Evolutionary conservation across 2,329 filamentous ascomycete species (phyloP).

Genomic region (Penicillium thymicola): DNA sequence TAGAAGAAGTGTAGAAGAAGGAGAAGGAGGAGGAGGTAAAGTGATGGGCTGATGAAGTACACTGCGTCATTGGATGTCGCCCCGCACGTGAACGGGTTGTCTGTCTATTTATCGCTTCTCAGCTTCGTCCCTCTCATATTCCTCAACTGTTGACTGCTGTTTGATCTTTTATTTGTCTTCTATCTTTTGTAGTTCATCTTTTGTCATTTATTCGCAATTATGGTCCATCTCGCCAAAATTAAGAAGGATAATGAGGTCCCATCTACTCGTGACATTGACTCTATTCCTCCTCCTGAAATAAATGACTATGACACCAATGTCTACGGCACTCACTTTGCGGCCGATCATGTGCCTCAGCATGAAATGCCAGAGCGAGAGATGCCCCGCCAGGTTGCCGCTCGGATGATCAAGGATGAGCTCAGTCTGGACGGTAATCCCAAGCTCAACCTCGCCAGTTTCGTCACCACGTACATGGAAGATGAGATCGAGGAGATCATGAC

Average conservation of each 20-base stretch:
- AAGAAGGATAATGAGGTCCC: conserved; percentile 39
- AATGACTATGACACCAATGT: conserved; percentile 68
- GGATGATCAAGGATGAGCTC: conserved; percentile 93
- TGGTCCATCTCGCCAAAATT: conserved; percentile 44
- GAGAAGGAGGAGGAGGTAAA: too few relatives aligned
- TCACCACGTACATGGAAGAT: conserved; percentile 96
- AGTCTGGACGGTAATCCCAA: conserved; percentile 89
- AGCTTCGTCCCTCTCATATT: not conserved
- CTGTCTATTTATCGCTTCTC: not conserved
- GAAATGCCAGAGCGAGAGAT: conserved; percentile 90
- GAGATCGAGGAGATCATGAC: conserved; percentile 95
- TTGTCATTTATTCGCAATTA: conserved; percentile 19
- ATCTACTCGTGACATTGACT: conserved; percentile 42
- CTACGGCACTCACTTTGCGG: conserved; percentile 83
- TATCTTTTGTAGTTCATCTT: not conserved
- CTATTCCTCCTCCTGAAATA: conserved; percentile 36
- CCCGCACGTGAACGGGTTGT: not conserved
- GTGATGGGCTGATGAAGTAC: not conserved
- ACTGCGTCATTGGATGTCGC: not conserved
- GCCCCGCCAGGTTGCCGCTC: conserved; percentile 89
- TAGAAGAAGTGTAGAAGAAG: not conserved
- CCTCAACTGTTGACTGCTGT: not conserved
- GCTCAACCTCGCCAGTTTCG: conserved; percentile 80
- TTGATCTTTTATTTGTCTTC: not conserved
- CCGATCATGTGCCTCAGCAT: conserved; percentile 71